A percentile compares a stretch with the other conserved stretches of the same genome.
These are phyloP conservation scores for Lineolata rhizophorae DNA, from an alignment of 495 filamentous ascomycete species.

Conservation along the genomic window DNA sequence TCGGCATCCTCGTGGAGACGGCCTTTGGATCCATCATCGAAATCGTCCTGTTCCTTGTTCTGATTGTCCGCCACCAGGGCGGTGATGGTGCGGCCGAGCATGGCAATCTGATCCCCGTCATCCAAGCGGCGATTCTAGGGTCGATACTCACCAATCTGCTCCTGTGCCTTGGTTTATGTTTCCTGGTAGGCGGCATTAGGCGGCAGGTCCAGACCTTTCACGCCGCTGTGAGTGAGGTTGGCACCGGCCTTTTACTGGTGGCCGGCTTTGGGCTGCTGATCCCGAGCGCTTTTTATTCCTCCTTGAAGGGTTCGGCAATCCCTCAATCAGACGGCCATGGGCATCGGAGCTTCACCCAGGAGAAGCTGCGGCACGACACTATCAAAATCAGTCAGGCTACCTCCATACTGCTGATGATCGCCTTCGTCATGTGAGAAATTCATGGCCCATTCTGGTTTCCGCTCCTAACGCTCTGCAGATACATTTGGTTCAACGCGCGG, in stretches of 20 bases:
- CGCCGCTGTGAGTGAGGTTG: slow-evolving; percentile 59
- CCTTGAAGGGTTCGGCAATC: too few species aligned
- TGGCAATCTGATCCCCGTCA: slow-evolving; percentile 54
- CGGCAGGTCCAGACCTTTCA: slow-evolving; percentile 46
- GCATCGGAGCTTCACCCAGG: too few species aligned
- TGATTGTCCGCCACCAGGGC: slow-evolving; percentile 31
- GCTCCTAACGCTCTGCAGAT: slow-evolving; percentile 18
- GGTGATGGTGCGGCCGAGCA: slow-evolving; percentile 18
- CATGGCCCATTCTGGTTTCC: neutral
- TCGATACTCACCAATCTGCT: slow-evolving; percentile 58
- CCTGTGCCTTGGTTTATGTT: slow-evolving; percentile 50
- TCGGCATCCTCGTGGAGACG: slow-evolving; percentile 58
- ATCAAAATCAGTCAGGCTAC: slow-evolving; percentile 53
- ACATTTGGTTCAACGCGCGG: slow-evolving; percentile 54
- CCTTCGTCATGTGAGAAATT: slow-evolving; percentile 34
- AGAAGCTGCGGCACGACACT: slow-evolving; percentile 24
- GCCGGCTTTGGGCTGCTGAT: slow-evolving; percentile 43
- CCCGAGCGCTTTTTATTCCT: slow-evolving; percentile 62
- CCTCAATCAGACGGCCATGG: too few species aligned
- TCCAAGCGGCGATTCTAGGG: slow-evolving; percentile 64
- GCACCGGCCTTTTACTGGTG: slow-evolving; percentile 57
- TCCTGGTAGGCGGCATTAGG: slow-evolving; percentile 51
- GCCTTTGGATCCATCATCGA: slow-evolving; percentile 61
- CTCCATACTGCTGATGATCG: slow-evolving; percentile 54
- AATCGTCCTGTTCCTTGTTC: slow-evolving; percentile 61